These are phyloP conservation scores for Macrocybe gigantea DNA, from an alignment of 768 basidiomycete species.

Conservation along the genomic window DNA sequence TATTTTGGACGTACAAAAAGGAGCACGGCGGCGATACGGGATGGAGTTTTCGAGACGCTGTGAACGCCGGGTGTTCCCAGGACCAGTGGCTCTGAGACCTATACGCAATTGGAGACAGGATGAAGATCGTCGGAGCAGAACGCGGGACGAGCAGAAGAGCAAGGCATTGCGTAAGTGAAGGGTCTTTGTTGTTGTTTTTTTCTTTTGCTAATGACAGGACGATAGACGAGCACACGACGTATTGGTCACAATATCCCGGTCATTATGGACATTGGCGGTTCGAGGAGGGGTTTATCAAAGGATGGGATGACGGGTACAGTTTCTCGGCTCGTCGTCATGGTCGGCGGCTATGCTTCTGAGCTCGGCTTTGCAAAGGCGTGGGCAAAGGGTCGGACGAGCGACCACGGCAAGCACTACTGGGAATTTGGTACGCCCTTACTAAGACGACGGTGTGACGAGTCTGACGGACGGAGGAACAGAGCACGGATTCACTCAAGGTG, in stretches of 20 bases:
- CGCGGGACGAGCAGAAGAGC: conserved; percentile 21
- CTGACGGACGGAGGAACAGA: conserved; percentile 23
- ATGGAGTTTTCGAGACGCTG: conserved; percentile 69
- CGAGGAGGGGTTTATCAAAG: conserved; percentile 53
- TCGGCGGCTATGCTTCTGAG: conserved; percentile 33
- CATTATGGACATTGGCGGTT: conserved; percentile 67
- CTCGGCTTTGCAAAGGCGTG: conserved; percentile 64
- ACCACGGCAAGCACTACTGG: conserved; percentile 52
- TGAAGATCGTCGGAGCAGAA: conserved; percentile 10
- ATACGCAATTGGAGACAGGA: conserved; percentile 14
- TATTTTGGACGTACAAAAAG: conserved; percentile 86
- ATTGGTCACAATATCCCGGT: conserved; percentile 45
- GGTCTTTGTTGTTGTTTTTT: conserved; percentile 7
- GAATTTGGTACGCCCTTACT: conserved; percentile 46
- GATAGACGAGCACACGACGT: conserved; percentile 30
- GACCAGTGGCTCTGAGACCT: conserved; percentile 36
- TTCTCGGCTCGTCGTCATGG: conserved; percentile 31
- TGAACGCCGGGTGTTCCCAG: conserved; percentile 58
- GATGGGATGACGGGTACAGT: conserved; percentile 70
- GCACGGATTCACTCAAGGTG: conserved; percentile 60
- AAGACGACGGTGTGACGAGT: background rate
- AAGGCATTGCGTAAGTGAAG: conserved; percentile 24
- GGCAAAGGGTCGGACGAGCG: conserved; percentile 37
- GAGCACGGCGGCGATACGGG: conserved; percentile 58
- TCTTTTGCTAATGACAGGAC: conserved; percentile 3